Evolutionary conservation across 192 early-diverging fungal species (phyloP), one percentile per base, ranked within the genome.

Genomic region (Linnemannia exigua): DNA sequence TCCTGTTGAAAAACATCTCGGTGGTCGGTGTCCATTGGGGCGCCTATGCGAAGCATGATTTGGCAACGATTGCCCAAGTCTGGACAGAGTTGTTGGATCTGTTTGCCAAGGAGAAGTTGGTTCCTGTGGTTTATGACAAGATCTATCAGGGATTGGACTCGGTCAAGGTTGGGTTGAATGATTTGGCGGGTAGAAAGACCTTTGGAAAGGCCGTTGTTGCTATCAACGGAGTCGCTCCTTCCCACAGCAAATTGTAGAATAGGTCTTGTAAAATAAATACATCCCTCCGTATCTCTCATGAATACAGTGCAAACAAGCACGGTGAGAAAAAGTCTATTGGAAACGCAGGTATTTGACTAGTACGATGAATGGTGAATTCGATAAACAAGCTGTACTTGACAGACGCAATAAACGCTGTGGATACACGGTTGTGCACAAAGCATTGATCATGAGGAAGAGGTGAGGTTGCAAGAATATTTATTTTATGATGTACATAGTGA

Each of bases 1-100:
- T 97, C n/a, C 88, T 97, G 82, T 87, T 97, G 44, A 97, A 97
- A 85, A 95, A 96, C 81, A 90, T 94, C 22, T 91, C 94, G 1
- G 82, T 96, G 16, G 90, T 94, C 31, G 96, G 96, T 4, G 89
- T 97, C 22, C 91, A 93, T 72, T 96, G 96, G 95, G 95, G 95
- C 19, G 92, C 93, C 0, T 94, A 96, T 76, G 74, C 80, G 15
- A 88, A 80, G 35, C 81, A 92, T 63, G 93, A 96, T 74, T 81
- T 89, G 4, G 92, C 90, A 33, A 85, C 87, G 8, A 89, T 95
- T 19, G 85, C 88, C 5, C 81, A 91, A 67, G 95, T 95, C 6
- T 97, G 97, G 97, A 85, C 83, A 11, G 93, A 82, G 22, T 72
- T 96, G 54, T 91, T 96, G 69, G 79, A 88, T 46, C 73, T 94